Conservation (phyloP, 78 protist genomes). For the Reticulomyxa filosa region DNA sequence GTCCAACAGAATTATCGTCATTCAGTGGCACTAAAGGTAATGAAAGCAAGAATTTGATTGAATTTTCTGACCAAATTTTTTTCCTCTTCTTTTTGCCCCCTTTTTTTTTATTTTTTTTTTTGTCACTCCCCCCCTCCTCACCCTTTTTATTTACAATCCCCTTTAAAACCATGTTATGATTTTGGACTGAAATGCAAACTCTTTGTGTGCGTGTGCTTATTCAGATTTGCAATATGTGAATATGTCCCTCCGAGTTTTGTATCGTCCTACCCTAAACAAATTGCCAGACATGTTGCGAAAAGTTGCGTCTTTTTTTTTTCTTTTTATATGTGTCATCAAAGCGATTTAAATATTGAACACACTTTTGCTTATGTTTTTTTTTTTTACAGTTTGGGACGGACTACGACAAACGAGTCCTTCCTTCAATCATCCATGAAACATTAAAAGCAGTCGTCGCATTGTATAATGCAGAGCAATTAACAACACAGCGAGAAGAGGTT, state of each 20-base stretch:
- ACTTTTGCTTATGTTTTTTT: not conserved
- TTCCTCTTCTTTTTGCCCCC: not conserved
- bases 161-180: too few relatives aligned
- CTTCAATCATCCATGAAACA: constrained; percentile 72
- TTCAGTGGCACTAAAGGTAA: constrained; percentile 24
- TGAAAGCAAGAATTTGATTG: not conserved
- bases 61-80: not conserved
- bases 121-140: not conserved
- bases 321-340: too few relatives aligned
- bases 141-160: not conserved
- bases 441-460: constrained; percentile 61
- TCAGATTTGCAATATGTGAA: constrained; percentile 44
- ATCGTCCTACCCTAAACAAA: constrained; percentile 13
- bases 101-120: not conserved
- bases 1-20: constrained; percentile 27
- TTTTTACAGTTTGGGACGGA: constrained; percentile 38
- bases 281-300: constrained; percentile 28
- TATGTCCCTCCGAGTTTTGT: constrained; percentile 45
- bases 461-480: constrained; percentile 79
- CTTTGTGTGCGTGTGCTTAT: not conserved
- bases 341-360: too few relatives aligned
- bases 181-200: too few relatives aligned
- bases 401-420: constrained; percentile 50
- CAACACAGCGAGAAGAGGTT: constrained; percentile 58
- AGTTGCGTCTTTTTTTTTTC: too few relatives aligned